Evolutionary conservation across 352 stramenopile species (phyloP), one percentile per base, ranked within the genome.

Genomic region (Pythium coloratum): DNA sequence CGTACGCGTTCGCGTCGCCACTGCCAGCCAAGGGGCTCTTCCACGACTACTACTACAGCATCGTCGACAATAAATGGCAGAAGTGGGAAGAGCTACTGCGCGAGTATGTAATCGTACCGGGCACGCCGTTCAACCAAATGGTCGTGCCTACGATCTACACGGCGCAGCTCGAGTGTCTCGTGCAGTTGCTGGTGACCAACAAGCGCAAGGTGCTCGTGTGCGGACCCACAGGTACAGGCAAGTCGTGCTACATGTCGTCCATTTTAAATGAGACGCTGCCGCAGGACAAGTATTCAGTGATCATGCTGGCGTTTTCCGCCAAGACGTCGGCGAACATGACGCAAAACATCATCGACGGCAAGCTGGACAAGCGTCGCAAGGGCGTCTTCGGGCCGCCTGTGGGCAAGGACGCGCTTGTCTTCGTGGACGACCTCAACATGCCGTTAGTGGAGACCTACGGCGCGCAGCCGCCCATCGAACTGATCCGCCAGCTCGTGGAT

Each of bases 361-460:
- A 98, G 70, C 78, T 98, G 8, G 91, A 97, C 64, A 98, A 98
- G 71, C 78, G 94, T 0, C 79, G 92, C 16, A 98, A 98, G 63
- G 90, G 90, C 36, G 89, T 98, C 2, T 98, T 92, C 62, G 94
- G 94, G 0, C 94, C 94, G 10, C 91, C 94, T 12, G 59, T 97
- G 51, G 91, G 92, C 13, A 94, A 96, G 59, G 73, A 82, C 55
- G 82, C 81, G 20, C 82, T 98, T 9, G 69, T 98, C 12, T 98
- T 98, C 73, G 91, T 98, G 3, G 94, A 98, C 60, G 93, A 98
- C 71, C 66, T 98, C n/a, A 98, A 98, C 57, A 98, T 98, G 94
- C 94, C 94, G n/a, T 75, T 97, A 6, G 90, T 98, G 0, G 93
- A 98, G 70, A 97, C 88, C 4, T 98, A 98, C 63, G 94, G 92